phyloP scores from a whole-genome alignment of 805 yeast genomes.

The Kockiozyma suomiensis region DNA sequence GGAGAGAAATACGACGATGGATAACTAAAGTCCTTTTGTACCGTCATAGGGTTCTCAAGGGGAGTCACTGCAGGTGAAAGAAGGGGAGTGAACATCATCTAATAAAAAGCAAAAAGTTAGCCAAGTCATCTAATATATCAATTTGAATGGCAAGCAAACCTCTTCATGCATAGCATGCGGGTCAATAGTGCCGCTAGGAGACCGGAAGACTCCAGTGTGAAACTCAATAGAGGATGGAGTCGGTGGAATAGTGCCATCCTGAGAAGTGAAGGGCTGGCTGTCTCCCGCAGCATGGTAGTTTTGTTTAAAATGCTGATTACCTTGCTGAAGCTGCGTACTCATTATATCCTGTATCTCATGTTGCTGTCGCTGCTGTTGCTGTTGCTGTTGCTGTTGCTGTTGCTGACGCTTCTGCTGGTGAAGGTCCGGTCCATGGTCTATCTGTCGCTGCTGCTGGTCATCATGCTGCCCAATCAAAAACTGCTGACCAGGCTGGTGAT shows the following conservation, averaged over 20 bases:
- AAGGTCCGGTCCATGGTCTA: background rate
- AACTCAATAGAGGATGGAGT: slow-evolving; percentile 33
- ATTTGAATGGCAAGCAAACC: no score
- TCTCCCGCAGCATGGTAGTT: background rate
- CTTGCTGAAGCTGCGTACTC: slow-evolving; percentile 10
- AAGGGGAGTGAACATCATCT: slow-evolving; percentile 62
- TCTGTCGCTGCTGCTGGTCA: slow-evolving; percentile 2
- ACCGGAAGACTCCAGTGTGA: slow-evolving; percentile 13
- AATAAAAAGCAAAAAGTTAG: no score
- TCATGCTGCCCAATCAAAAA: background rate
- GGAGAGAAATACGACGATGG: slow-evolving; percentile 31
- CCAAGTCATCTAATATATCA: no score
- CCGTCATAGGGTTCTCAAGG: slow-evolving; percentile 43
- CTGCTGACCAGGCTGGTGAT: background rate
- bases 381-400: slow-evolving; percentile 13
- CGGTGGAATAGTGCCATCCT: slow-evolving; percentile 21
- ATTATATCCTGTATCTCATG: background rate
- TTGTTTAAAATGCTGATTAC: slow-evolving; percentile 2
- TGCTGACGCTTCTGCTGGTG: no score
- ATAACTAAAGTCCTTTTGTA: slow-evolving; percentile 18
- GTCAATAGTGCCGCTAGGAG: slow-evolving; percentile 28
- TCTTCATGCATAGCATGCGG: slow-evolving; percentile 19
- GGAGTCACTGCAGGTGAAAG: slow-evolving; percentile 78
- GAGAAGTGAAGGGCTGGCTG: slow-evolving; percentile 1
- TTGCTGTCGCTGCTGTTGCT: slow-evolving; percentile 11